Base-by-base conservation (phyloP, 73 alveolate genomes). In the Halteria grandinella region DNA sequence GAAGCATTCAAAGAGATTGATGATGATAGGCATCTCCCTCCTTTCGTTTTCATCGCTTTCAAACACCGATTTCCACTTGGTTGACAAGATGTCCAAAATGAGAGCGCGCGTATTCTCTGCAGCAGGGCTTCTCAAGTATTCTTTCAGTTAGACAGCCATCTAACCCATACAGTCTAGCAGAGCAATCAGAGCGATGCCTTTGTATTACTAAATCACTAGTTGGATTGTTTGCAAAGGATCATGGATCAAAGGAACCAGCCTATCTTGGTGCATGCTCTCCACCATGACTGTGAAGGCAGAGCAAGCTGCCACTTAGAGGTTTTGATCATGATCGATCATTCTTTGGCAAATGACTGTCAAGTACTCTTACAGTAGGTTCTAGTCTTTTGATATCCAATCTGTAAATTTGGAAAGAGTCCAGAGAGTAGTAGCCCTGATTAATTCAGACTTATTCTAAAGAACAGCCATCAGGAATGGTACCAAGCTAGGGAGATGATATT, bases 351-450 rank as follows among this genome's bases (percentile, higher is more conserved):
- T 28, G 27, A 27, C 41, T 27, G 34, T 24, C n/a, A 60, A 32
- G 44, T 72, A 72, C 6, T 21, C 17, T 54, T 57, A 51, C 15
- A 83, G 7, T 17, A 39, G 40, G 32, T 52, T 62, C 11, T 60
- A 77, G 15, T 49, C 50, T 23, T 75, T 47, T 0, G 43, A 47
- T 0, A 84, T 84, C 85, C 88, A 84, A 7, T 63, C 63, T 8
- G 88, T 25, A 50, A 75, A 84, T 43, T 75, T 84, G 0, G 88
- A 75, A 0, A 84, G 81, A 10, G 93, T 54, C 93, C 93, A 84
- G 41, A 72, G 54, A 23, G 88, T 41, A n/a, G 93, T 84, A 18
- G 93, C 50, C 43, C 84, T 59, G 17, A 74, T 36, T 14, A 34
- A 11, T 15, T 50, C 47, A n/a, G 28, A 33, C 21, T 40, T 55